Evolutionary conservation across 108 stramenopile species (phyloP), one percentile per base, ranked within the genome.

Genomic region (Nannochloropsis oceanica): DNA sequence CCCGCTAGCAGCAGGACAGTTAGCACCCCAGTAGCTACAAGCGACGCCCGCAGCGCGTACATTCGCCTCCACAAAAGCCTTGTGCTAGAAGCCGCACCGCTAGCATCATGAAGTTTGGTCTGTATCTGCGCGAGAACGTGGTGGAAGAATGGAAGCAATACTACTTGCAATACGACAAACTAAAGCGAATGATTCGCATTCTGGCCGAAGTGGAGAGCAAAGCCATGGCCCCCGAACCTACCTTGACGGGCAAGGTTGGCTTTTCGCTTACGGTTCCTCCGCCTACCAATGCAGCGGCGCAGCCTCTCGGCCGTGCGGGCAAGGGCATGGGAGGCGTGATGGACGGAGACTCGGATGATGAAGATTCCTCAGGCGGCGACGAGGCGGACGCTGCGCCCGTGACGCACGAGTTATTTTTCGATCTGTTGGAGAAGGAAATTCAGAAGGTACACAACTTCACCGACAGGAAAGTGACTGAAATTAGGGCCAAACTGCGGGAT

Each of bases 331-430:
- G 34, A 34, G 12, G 10, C 5, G 26, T 7, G n/a, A 27, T 12
- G 44, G 83, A 83, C 43, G 82, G 42, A n/a, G 20, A 44, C 11
- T 34, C 13, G n/a, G 82, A 83, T 43, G 43, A 83, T n/a, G 82
- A 44, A 18, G n/a, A 18, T 43, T 44, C 42, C 24, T 20, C 43
- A 11, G 87, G 43, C 44, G 26, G 20, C 81, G 43, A 91, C 79
- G 91, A 90, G 82, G 82, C 90, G 22, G 88, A 91, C 46, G 91
- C 90, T 44, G 79, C 90, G 11, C 84, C 90, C 26, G 80, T 93
- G 12, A 95, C 94, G 83, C 94, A 98, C 84, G 97, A 96, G 85
- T 85, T 90, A 80, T 98, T 98, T 87, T 92, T 96, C 84, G 87
- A 90, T 46, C 50, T 82, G 22, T 90, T 98, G 12, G 97, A 98